Base-by-base conservation (phyloP, 2,329 filamentous ascomycete genomes). In the Dothideomycetes sp. region DNA sequence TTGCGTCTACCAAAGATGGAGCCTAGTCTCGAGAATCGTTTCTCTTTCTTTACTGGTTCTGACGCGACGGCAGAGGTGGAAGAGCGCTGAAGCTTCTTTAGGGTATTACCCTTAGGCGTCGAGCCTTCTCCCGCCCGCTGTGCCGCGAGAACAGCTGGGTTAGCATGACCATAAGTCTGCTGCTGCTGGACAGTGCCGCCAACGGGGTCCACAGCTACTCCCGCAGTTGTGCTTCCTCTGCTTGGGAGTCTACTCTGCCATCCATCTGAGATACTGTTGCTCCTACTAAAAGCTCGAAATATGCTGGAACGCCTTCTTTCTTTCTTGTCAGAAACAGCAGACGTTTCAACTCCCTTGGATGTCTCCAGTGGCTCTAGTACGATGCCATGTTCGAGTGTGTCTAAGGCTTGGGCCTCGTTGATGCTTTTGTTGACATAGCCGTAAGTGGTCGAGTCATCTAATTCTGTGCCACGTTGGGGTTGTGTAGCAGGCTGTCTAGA, bases 1-100 rank as follows among this genome's bases (percentile, higher is more conserved):
- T 53, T 57, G 8, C 55, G 58, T 22, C 64, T 55, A 19, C 59
- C 54, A 38, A 70, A 68, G 1, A 70, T 45, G 24, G 57, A 61
- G 4, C 64, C 63, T 9, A 70, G 46, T 3, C 57, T 49, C 2
- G 66, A 68, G 35, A 68, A 66, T 24, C 65, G 57, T 40, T 65
- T 67, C 45, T 66, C 68, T 39, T 56, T 56, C 37, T 56, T 55
- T 27, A 49, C 48, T 7, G 48, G 42, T 27, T 52, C 51, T 9
- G 30, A 18, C 31, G 32, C 31, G 12, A 29, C 33, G 2, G 52
- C 47, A 4, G 49, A 43, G 14, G 45, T 38, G 3, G 44, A 45
- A 11, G 52, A 38, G 17, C 54, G 50, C 37, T 57, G 53, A 3
- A 49, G 43, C 35, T 59, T 59, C 38, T 49, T 53, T 4, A 56